These are phyloP conservation scores for Chlamydomonas sp. DNA, from an alignment of 139 green algal genomes.

Conservation along the genomic window DNA sequence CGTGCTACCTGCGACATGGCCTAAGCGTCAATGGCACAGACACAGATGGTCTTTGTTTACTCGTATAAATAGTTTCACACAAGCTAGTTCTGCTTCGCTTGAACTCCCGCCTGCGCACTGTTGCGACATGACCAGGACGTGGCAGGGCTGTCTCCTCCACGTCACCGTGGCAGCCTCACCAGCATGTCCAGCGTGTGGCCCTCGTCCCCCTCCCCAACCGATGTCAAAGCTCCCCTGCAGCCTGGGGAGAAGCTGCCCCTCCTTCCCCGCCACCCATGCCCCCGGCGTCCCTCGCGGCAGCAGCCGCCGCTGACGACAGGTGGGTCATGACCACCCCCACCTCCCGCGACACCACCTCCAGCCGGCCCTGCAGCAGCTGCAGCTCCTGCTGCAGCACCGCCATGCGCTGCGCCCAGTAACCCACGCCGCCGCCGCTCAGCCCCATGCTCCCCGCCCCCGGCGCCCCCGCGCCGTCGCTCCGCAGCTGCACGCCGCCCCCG, in stretches of 20 bases:
- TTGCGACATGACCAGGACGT: too few relatives aligned
- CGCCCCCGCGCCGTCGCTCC: not conserved
- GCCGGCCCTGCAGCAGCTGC: slow-evolving; percentile 17
- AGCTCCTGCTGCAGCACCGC: slow-evolving; percentile 40
- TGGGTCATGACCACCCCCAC: slow-evolving; percentile 9
- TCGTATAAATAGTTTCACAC: too few relatives aligned
- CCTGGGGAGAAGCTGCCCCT: not conserved
- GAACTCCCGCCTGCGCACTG: too few relatives aligned
- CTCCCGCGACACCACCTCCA: slow-evolving; percentile 31
- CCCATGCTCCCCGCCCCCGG: not conserved
- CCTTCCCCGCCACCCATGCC: not conserved
- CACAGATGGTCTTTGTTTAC: too few relatives aligned
- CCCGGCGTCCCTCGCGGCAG: not conserved
- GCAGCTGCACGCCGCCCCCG: not conserved
- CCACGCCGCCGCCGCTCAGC: not conserved
- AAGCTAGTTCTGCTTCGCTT: too few relatives aligned
- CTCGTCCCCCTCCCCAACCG: too few relatives aligned
- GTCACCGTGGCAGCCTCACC: too few relatives aligned
- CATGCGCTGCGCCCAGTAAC: slow-evolving; percentile 24
- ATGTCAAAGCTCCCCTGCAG: too few relatives aligned
- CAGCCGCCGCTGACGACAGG: not conserved
- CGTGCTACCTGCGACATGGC: too few relatives aligned
- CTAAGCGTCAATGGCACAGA: too few relatives aligned
- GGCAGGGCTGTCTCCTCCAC: too few relatives aligned
- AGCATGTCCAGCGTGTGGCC: too few relatives aligned